These are phyloP conservation scores for Ustilago trichophora DNA, from an alignment of 1,284 basidiomycete species.

Conservation along the genomic window DNA sequence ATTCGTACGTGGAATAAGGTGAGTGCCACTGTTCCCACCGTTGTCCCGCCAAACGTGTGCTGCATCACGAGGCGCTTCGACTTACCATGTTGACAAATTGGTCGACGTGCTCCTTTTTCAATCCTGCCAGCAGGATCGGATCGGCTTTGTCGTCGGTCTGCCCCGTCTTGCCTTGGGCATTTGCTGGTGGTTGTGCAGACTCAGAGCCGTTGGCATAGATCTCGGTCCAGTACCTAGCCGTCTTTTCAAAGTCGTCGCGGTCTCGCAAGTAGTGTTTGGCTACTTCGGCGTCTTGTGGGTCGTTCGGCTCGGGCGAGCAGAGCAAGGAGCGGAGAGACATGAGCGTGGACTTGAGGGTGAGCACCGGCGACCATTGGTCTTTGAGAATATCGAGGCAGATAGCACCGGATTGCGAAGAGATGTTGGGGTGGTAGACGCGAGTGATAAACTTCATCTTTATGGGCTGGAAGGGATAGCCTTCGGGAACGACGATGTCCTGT, in stretches of 20 bases:
- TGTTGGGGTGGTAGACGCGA: constrained; percentile 96
- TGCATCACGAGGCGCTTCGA: not conserved
- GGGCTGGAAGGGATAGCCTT: constrained; percentile 91
- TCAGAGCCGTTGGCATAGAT: constrained; percentile 58
- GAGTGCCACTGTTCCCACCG: no score
- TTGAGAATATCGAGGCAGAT: constrained; percentile 86
- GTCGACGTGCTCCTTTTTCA: constrained; percentile 69
- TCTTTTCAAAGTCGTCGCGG: constrained; percentile 85
- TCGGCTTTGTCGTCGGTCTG: constrained; percentile 49
- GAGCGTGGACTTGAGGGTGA: constrained; percentile 92
- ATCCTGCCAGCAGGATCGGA: constrained; percentile 68
- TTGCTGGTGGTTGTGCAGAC: constrained; percentile 29
- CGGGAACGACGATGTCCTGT: constrained; percentile 93
- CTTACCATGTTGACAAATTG: constrained; percentile 67
- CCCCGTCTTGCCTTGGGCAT: constrained; percentile 58
- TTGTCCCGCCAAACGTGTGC: not conserved
- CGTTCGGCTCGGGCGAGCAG: constrained; percentile 95
- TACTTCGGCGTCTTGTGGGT: constrained; percentile 93
- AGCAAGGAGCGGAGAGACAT: constrained; percentile 94
- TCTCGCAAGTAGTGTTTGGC: constrained; percentile 95
- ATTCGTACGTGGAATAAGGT: not conserved
- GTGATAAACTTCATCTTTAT: constrained; percentile 80
- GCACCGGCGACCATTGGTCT: constrained; percentile 67
- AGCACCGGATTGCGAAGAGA: constrained; percentile 90
- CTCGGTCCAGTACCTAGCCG: constrained; percentile 84